Evolutionary conservation across 2,329 filamentous ascomycete species (phyloP).

Genomic region (Alternaria gaisen): DNA sequence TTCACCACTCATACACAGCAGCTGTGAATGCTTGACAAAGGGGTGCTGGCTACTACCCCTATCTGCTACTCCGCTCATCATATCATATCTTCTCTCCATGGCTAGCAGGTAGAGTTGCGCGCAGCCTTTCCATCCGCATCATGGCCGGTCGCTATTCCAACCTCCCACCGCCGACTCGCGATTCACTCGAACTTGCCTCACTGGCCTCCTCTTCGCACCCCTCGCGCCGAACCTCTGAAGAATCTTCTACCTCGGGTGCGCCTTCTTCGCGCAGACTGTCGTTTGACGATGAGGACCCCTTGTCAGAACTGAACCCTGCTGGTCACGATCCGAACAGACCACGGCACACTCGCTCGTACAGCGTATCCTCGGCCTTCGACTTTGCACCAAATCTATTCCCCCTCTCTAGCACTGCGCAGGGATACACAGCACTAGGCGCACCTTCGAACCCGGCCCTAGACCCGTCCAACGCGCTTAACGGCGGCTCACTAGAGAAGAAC

Average conservation of each 20-base stretch:
- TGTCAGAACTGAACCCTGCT: conserved; percentile 65
- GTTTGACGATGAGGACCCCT: conserved; percentile 84
- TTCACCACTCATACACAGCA: conserved; percentile 26
- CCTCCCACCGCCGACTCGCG: conserved; percentile 66
- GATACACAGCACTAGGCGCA: conserved; percentile 85
- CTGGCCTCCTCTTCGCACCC: conserved; percentile 83
- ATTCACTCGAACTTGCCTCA: conserved; percentile 95
- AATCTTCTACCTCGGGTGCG: conserved; percentile 81
- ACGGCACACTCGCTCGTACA: conserved; percentile 76
- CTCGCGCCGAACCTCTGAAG: conserved; percentile 71
- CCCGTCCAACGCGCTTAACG: conserved; percentile 67
- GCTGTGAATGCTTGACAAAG: conserved; percentile 17
- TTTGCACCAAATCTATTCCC: conserved; percentile 94
- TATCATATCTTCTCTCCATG: conserved; percentile 32
- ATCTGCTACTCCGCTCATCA: conserved; percentile 2
- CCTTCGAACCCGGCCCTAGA: conserved; percentile 68
- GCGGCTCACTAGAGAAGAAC: conserved; percentile 88
- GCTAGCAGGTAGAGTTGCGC: conserved; percentile 26
- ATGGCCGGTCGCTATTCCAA: conserved; percentile 52
- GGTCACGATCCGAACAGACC: conserved; percentile 54
- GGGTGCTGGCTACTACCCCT: conserved; percentile 26
- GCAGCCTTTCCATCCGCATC: conserved; percentile 31
- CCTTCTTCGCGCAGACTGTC: conserved; percentile 93
- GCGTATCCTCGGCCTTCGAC: conserved; percentile 92
- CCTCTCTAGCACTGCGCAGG: conserved; percentile 78